A percentile compares a stretch with the other conserved stretches of the same genome.
These are phyloP conservation scores for Candida khao-thaluensis DNA, from an alignment of 805 yeast species.

Conservation along the genomic window DNA sequence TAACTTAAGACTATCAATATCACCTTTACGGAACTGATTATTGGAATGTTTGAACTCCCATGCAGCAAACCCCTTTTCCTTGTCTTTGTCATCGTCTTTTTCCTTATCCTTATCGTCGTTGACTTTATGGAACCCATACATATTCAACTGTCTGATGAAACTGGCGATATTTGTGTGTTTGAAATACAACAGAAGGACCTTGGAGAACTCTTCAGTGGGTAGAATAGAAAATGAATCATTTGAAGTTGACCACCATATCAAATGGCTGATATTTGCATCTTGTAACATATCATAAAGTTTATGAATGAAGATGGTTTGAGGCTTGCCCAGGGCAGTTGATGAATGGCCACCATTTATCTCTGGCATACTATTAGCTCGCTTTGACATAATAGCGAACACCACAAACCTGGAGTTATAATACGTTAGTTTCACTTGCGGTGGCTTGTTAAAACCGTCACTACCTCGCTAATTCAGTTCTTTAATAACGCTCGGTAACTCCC, in stretches of 20 bases:
- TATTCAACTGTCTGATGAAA: conserved; percentile 43
- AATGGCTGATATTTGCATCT: conserved; percentile 64
- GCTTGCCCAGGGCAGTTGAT: conserved; percentile 22
- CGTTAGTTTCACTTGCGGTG: too few species aligned
- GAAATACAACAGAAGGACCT: conserved; percentile 59
- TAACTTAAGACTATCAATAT: conserved; percentile 63
- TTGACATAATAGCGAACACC: conserved; percentile 12
- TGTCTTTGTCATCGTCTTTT: conserved; percentile 9
- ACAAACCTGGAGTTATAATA: too few species aligned
- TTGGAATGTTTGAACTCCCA: conserved; percentile 94
- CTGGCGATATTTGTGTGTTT: conserved; percentile 46
- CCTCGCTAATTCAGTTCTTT: too few species aligned
- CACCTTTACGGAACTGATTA: conserved; percentile 77
- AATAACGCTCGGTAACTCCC: too few species aligned
- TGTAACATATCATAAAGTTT: conserved; percentile 90
- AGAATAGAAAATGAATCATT: conserved; percentile 73
- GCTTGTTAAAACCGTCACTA: too few species aligned
- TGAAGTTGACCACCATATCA: conserved; percentile 81
- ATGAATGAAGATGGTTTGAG: conserved; percentile 67
- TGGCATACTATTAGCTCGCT: conserved; percentile 15
- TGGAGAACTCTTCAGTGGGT: conserved; percentile 85
- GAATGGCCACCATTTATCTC: conserved; percentile 9
- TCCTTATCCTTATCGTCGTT: conserved; percentile 31
- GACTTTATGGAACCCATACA: conserved; percentile 48
- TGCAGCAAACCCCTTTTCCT: conserved; percentile 6